These are phyloP conservation scores for Myxozyma kluyveri DNA, from an alignment of 805 yeast species.

Conservation along the genomic window DNA sequence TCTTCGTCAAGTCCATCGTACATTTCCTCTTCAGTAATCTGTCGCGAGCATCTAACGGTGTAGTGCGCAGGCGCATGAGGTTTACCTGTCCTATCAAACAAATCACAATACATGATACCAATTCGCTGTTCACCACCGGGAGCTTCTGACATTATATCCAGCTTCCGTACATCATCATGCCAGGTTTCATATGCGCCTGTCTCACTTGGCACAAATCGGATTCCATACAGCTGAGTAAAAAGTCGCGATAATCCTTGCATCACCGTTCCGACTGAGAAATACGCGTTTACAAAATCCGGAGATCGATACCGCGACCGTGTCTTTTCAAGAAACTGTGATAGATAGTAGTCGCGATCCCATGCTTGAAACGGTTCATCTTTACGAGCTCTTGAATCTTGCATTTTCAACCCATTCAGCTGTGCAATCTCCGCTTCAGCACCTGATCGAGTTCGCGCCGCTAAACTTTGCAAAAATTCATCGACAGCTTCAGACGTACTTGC, in stretches of 20 bases:
- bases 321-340: slow-evolving; percentile 37
- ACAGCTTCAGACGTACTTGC: slow-evolving; percentile 80
- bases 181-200: slow-evolving; percentile 75
- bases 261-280: slow-evolving; percentile 81
- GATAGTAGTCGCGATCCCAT: slow-evolving; percentile 84
- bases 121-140: slow-evolving; percentile 49
- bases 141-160: slow-evolving; percentile 66
- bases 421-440: slow-evolving; percentile 61
- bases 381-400: slow-evolving; percentile 38
- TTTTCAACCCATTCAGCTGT: slow-evolving; percentile 36
- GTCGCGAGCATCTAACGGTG: slow-evolving; percentile 91
- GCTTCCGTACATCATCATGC: slow-evolving; percentile 79
- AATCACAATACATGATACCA: slow-evolving; percentile 84
- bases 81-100: slow-evolving; percentile 73
- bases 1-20: slow-evolving; percentile 38
- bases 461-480: slow-evolving; percentile 57
- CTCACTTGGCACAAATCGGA: slow-evolving; percentile 65
- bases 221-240: slow-evolving; percentile 70
- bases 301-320: slow-evolving; percentile 40
- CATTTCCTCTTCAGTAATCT: slow-evolving; percentile 56
- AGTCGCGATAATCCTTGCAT: slow-evolving; percentile 76
- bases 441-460: slow-evolving; percentile 52
- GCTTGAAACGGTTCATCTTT: slow-evolving; percentile 55
- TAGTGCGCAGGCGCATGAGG: slow-evolving; percentile 86
- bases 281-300: slow-evolving; percentile 53